Evolutionary conservation across 768 basidiomycete genomes (phyloP), one percentile per base, ranked within the genome.

Genomic region (Phaeolepiota aurea): DNA sequence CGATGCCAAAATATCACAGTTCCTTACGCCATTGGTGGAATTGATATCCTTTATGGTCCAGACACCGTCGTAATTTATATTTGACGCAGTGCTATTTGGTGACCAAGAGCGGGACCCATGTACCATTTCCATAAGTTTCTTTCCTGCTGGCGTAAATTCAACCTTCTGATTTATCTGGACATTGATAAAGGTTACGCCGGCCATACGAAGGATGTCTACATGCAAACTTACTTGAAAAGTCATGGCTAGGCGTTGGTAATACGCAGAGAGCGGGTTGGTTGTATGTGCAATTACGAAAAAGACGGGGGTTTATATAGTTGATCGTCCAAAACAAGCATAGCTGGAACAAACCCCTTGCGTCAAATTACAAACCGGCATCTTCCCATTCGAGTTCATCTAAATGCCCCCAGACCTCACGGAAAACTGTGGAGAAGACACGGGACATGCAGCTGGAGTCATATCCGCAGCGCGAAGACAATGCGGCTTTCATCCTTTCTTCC

Each of bases 131-230:
- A 28, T 28, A 7, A 7, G 25, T 15, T 35, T 35, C 33, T 14
- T n/a, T 5, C 33, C 33, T 15, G 12, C 7, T 7, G 7, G 7
- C 9, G 33, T 7, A 15, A 35, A 35, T 15, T 35, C 18, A 35
- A 35, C 33, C 33, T 35, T 35, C 33, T 35, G 33, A 19, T 35
- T 35, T 35, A 19, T 16, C 33, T 35, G 16, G 12, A 7, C 7
- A n/a, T n/a, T n/a, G n/a, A n/a, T n/a, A n/a, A n/a, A n/a, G n/a
- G n/a, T n/a, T n/a, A n/a, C n/a, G n/a, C n/a, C n/a, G n/a, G n/a
- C n/a, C 25, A 28, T 28, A 28, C 25, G n/a, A 7, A 7, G 7
- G 25, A 7, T 7, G 7, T 28, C 25, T 28, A 28, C 7, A 28
- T 7, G 7, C 25, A 28, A 7, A 28, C 25, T 28, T n/a, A 28